Evolutionary conservation across 331 rosid species (phyloP), one percentile per base, ranked within the genome.

Genomic region (Erythrophleum ivorense): DNA sequence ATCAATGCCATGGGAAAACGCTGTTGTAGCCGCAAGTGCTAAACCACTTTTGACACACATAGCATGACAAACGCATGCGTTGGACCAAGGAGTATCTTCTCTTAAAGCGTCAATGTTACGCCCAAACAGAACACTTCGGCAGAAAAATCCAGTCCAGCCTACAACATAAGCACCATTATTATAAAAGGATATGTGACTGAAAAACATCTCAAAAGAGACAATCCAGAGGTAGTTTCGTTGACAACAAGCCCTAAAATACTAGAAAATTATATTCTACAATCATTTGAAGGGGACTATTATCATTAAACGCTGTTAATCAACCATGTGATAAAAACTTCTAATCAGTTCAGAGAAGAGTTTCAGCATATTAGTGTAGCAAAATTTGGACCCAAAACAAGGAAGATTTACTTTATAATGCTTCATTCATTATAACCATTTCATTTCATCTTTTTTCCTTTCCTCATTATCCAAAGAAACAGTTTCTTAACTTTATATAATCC

Each of bases 111-210:
- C 93, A 64, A 84, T 38, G 18, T 88, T 90, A n/a, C 70, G 84
- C 65, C 93, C 93, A 72, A 86, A 88, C 65, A 84, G 38, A 34
- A 90, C 91, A 78, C 93, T 87, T 16, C 91, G 93, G 52, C 93
- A 90, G 8, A 87, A 88, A 38, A 90, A 75, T 65, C 91, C 93
- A 6, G 83, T 87, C 91, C 89, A 84, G 40, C 91, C 93, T 90
- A 50, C 54, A 87, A 82, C 59, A 80, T 0, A 69, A 60, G 54
- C 31, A 78, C 13, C 5, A 41, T 68, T 68, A 24, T 43, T 33
- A n/a, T n/a, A n/a, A n/a, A n/a, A n/a, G n/a, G n/a, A n/a, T n/a
- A n/a, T n/a, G n/a, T n/a, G n/a, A n/a, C n/a, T n/a, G n/a, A 29
- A 49, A 18, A 46, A 41, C 46, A 72, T 3, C 45, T 55, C 29